Conservation (phyloP, 345 rosid species). For the Citrus hindsii region DNA sequence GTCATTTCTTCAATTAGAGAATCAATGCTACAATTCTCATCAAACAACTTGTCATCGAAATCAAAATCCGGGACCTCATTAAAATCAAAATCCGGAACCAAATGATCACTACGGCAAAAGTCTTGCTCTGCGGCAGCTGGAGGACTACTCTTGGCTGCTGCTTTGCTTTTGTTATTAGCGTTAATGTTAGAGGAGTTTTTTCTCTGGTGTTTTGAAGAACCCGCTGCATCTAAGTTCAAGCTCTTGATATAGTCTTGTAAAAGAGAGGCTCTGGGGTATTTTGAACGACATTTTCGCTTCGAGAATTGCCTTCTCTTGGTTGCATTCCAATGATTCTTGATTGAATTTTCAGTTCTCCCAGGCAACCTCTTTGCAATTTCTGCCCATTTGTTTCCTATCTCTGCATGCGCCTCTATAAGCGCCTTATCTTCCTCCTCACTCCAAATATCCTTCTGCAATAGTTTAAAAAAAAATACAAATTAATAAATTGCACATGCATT, state of each 20-base stretch:
- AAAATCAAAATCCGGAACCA: slow-evolving; percentile 53
- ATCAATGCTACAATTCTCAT: slow-evolving; percentile 61
- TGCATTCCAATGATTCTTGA: slow-evolving; percentile 99
- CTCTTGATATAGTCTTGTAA: slow-evolving; percentile 92
- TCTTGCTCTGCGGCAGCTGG: slow-evolving; percentile 8
- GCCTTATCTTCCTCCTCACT: slow-evolving; percentile 86
- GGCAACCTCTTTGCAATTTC: slow-evolving; percentile 91
- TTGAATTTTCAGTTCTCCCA: slow-evolving; percentile 97
- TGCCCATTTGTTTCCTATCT: slow-evolving; percentile 99
- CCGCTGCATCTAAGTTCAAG: slow-evolving; percentile 46
- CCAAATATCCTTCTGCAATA: slow-evolving; percentile 78
- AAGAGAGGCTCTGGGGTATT: slow-evolving; percentile 64
- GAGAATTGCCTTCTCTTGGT: slow-evolving; percentile 90
- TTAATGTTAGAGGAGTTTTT: slow-evolving; percentile 11
- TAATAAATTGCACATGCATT: too few species aligned
- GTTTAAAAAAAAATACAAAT: too few species aligned
- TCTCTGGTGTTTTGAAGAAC: slow-evolving; percentile 19
- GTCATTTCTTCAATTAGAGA: slow-evolving; percentile 65
- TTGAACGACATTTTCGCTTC: slow-evolving; percentile 76
- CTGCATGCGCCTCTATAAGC: slow-evolving; percentile 65
- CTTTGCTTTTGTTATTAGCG: background rate
- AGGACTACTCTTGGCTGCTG: background rate
- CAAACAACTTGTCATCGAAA: slow-evolving; percentile 58
- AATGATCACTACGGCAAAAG: slow-evolving; percentile 28
- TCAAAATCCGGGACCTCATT: slow-evolving; percentile 46